A percentile compares a stretch with the other conserved stretches of the same genome.
phyloP scores from a whole-genome alignment of 805 yeast genomes.

The Candida dajiaensis region DNA sequence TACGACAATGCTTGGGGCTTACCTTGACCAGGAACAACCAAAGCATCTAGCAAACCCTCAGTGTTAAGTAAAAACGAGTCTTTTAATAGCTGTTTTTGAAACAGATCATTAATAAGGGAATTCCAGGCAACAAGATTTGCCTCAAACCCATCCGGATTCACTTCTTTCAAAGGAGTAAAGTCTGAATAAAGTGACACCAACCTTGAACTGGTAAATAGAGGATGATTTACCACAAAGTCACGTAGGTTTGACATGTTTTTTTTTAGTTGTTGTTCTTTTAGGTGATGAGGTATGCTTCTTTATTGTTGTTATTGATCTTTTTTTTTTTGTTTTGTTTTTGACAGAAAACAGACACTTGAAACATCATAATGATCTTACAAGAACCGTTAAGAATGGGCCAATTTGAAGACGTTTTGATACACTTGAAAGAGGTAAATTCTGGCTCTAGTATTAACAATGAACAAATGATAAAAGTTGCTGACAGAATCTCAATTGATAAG shows the following conservation, averaged over 20 bases:
- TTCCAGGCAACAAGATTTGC: conserved; percentile 36
- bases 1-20: conserved; percentile 31
- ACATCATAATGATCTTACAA: too few relatives aligned
- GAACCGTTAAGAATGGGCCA: too few relatives aligned
- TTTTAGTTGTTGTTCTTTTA: background rate
- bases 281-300: too few relatives aligned
- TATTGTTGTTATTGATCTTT: background rate
- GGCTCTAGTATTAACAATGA: background rate
- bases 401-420: conserved; percentile 1
- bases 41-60: conserved; percentile 20
- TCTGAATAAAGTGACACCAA: conserved; percentile 34
- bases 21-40: conserved; percentile 27
- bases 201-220: conserved; percentile 29
- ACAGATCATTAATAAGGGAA: conserved; percentile 20
- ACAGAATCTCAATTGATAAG: conserved; percentile 6
- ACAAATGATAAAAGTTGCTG: background rate
- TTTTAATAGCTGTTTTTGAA: conserved; percentile 7
- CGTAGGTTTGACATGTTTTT: conserved; percentile 9
- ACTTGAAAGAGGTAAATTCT: conserved; percentile 1
- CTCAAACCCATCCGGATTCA: conserved; percentile 35
- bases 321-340: too few relatives aligned
- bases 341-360: too few relatives aligned
- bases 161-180: conserved; percentile 29
- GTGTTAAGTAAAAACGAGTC: conserved; percentile 22
- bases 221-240: conserved; percentile 15